Evolutionary conservation across 352 stramenopile species (phyloP).

Genomic region (Pythium aquatile): DNA sequence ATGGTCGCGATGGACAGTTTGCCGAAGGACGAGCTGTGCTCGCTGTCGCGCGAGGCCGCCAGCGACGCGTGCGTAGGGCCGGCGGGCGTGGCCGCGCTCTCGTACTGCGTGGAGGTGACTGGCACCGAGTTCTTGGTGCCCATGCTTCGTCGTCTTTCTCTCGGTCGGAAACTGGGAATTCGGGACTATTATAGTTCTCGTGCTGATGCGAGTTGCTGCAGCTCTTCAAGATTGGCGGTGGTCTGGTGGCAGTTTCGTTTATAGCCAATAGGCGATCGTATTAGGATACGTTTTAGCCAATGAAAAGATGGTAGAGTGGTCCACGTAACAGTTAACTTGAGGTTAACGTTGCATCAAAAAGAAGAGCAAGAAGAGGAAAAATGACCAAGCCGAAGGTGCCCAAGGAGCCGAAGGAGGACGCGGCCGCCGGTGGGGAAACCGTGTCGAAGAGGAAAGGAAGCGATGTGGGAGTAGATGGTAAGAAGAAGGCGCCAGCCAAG

Average conservation of each 20-base stretch:
- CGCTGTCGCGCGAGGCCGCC: constrained; percentile 2
- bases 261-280: not conserved
- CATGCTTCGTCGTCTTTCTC: constrained; percentile 29
- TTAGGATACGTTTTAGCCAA: not conserved
- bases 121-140: constrained; percentile 66
- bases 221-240: constrained; percentile 14
- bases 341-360: not conserved
- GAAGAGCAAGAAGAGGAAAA: not conserved
- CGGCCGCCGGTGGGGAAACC: constrained; percentile 1
- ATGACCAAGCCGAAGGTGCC: constrained; percentile 30
- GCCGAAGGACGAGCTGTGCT: constrained; percentile 10
- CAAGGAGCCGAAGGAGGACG: constrained; percentile 16
- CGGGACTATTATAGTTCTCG: not conserved
- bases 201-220: constrained; percentile 7
- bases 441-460: constrained; percentile 17
- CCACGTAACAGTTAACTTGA: constrained; percentile 4
- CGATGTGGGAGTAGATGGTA: constrained; percentile 24
- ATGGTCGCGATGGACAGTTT: constrained; percentile 48
- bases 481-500: constrained; percentile 77
- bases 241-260: not conserved
- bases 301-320: not conserved
- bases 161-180: not conserved
- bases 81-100: constrained; percentile 8
- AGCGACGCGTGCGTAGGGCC: constrained; percentile 5
- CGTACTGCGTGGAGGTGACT: constrained; percentile 36